Evolutionary conservation across 179 eudicot genomes (phyloP), one percentile per base, ranked within the genome.

Genomic region (Actinidia chinensis): DNA sequence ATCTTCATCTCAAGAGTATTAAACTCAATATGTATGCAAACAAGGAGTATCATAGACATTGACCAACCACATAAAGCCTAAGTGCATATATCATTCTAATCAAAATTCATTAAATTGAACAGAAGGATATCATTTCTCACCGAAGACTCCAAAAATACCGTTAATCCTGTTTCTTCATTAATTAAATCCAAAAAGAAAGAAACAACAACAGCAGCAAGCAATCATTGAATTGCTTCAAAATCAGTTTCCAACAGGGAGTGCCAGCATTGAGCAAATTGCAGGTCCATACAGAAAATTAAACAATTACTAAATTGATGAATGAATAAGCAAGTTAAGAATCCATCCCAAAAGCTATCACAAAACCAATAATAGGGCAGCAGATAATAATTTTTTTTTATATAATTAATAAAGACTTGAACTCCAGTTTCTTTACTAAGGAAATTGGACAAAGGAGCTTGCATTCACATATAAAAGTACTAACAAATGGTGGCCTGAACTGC

Each of bases 221-320:
- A 84, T 95, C 99, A 84, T 95, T 96, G 84, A 95, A 95, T 81
- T 95, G 99, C 92, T 93, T 95, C 88, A 95, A 76, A 79, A 95
- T 94, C 89, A 93, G 78, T 83, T 89, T 91, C 99, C 98, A 95
- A 73, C 93, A 93, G 28, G 99, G 97, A 82, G 98, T 93, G 84
- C 95, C 99, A 93, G 87, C 85, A 88, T 68, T 68, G 20, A 82
- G 81, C 22, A 59, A 73, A 61, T 58, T 48, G 54, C 23, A 74
- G 28, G 10, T 50, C 43, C 56, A 59, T 13, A 13, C 25, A 46
- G 15, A 51, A 66, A 63, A 40, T 25, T n/a, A 46, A 67, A 68
- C 8, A 47, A 67, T 7, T 42, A 42, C 18, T 40, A 42, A 13
- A 67, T 18, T 8, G 9, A 22, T 67, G 40, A 17, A 17, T 3